A percentile compares a stretch with the other conserved stretches of the same genome.
phyloP scores from a whole-genome alignment of 2,329 filamentous ascomycete genomes.

The Diaporthe longicolla region DNA sequence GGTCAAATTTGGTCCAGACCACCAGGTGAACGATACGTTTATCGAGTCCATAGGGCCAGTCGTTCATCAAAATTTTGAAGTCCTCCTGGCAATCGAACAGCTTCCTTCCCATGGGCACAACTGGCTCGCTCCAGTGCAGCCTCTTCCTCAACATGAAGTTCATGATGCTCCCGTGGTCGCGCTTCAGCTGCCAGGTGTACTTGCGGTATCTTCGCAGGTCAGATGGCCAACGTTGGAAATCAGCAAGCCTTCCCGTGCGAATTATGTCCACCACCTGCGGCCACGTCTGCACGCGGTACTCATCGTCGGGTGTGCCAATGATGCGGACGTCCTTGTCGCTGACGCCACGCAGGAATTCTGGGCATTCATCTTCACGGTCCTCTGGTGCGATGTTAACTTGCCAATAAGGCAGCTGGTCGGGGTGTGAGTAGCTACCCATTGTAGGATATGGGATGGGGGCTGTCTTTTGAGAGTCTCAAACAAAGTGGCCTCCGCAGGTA shows the following conservation, averaged over 20 bases:
- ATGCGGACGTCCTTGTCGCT: conserved; percentile 78
- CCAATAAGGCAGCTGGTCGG: conserved; percentile 76
- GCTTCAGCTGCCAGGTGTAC: conserved; percentile 75
- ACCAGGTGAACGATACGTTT: conserved; percentile 84
- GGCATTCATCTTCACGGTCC: conserved; percentile 76
- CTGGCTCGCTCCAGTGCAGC: conserved; percentile 74
- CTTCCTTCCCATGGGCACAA: conserved; percentile 50
- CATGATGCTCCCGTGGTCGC: conserved; percentile 82
- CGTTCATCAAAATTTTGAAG: conserved; percentile 84
- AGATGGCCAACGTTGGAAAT: conserved; percentile 82
- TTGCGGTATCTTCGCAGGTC: conserved; percentile 83
- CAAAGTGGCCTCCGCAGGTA: conserved; percentile 10
- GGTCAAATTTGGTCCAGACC: conserved; percentile 91
- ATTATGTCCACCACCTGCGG: conserved; percentile 75
- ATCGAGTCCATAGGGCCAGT: conserved; percentile 95
- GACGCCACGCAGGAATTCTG: conserved; percentile 75
- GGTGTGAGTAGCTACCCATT: conserved; percentile 54
- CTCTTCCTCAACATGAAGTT: conserved; percentile 80
- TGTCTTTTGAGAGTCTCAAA: not conserved
- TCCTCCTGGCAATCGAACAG: conserved; percentile 68
- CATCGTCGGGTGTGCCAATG: conserved; percentile 77
- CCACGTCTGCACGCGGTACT: conserved; percentile 78
- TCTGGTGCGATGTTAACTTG: conserved; percentile 80
- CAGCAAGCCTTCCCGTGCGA: conserved; percentile 76
- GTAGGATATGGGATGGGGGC: not conserved